Evolutionary conservation across 345 rosid genomes (phyloP).

Genomic region (Eucalyptus cladocalyx): DNA sequence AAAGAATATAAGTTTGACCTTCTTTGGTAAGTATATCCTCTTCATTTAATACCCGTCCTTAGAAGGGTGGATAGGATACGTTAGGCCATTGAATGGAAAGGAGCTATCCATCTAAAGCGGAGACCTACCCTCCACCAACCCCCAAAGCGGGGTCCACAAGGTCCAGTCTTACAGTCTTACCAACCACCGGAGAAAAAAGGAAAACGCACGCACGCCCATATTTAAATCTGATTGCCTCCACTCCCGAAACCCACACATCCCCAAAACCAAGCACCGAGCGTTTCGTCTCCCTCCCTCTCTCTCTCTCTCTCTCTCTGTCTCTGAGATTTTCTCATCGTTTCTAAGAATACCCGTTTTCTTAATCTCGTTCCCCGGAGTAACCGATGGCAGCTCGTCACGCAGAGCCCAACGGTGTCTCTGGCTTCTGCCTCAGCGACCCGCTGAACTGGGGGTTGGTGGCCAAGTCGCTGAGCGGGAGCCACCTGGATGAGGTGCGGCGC

Average conservation of each 20-base stretch:
- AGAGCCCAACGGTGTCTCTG: neutral
- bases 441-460: slow-evolving; percentile 72
- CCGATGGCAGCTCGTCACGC: neutral
- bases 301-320: neutral
- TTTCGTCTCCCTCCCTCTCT: neutral
- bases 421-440: slow-evolving; percentile 23
- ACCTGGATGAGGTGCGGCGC: slow-evolving; percentile 69
- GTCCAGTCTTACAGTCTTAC: no score
- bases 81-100: neutral
- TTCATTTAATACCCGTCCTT: neutral
- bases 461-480: slow-evolving; percentile 56
- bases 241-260: slow-evolving; percentile 5
- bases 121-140: no score
- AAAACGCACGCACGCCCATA: neutral
- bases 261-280: neutral
- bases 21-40: neutral
- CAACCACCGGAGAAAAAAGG: neutral
- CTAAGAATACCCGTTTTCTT: neutral
- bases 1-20: neutral
- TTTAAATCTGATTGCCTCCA: neutral
- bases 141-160: no score
- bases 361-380: neutral
- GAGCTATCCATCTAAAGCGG: no score
- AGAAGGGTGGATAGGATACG: neutral
- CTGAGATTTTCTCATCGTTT: neutral